Percentiles rank a stretch among this genome's conserved stretches.
Evolutionary conservation across 805 yeast species (phyloP).

Genomic region (Diddensiella transvaalensis): DNA sequence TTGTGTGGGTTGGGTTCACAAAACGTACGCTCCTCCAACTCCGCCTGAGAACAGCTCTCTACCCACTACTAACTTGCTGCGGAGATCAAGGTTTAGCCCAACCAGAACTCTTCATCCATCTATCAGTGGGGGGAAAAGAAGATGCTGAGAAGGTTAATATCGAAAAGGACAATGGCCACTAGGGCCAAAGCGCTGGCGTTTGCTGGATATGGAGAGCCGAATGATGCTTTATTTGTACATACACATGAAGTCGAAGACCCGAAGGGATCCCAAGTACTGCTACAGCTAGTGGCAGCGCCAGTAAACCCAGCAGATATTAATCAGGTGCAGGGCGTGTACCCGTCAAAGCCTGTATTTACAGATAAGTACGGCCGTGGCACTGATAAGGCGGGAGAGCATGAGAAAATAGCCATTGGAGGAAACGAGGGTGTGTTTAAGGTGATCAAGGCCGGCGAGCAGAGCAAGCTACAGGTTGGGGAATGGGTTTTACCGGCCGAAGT

Average conservation of each 20-base stretch:
- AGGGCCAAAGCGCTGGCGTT: conserved; percentile 63
- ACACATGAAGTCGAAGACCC: conserved; percentile 35
- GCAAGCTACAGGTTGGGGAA: conserved; percentile 56
- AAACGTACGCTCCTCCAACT: too few relatives aligned
- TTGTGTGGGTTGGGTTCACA: neutral
- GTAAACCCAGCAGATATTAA: conserved; percentile 87
- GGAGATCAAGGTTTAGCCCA: neutral
- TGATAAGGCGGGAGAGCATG: too few relatives aligned
- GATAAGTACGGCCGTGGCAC: conserved; percentile 46
- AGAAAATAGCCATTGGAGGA: conserved; percentile 82
- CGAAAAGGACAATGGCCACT: neutral
- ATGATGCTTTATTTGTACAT: conserved; percentile 35
- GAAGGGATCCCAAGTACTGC: conserved; percentile 43
- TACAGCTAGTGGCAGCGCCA: conserved; percentile 74
- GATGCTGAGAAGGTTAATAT: neutral
- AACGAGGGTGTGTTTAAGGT: conserved; percentile 91
- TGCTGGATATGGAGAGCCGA: conserved; percentile 57
- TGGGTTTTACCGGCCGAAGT: conserved; percentile 80
- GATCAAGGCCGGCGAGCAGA: conserved; percentile 61
- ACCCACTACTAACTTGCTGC: too few relatives aligned
- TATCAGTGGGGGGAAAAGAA: neutral
- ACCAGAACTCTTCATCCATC: neutral
- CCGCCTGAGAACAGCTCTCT: too few relatives aligned
- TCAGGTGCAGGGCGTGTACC: conserved; percentile 83
- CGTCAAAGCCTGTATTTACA: conserved; percentile 62